Evolutionary conservation across 305 asterid genomes (phyloP).

Genomic region (Plantago lanceolata): DNA sequence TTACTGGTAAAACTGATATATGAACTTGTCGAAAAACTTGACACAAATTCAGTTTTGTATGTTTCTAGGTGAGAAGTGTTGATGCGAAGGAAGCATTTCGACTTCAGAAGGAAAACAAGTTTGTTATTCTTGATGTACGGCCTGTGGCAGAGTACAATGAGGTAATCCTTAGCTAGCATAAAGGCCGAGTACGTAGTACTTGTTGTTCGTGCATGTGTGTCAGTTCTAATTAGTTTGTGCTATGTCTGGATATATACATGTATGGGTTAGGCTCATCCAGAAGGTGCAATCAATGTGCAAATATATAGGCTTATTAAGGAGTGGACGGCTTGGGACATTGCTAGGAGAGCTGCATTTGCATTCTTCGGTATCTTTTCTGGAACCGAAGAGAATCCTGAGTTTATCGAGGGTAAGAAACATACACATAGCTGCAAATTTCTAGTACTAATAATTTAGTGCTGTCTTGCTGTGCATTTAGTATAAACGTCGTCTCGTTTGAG

Average conservation of each 20-base stretch:
- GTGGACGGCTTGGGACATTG: conserved; percentile 98
- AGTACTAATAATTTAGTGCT: too few species aligned
- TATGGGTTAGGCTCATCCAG: conserved; percentile 97
- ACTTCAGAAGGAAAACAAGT: conserved; percentile 71
- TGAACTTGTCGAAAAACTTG: neutral
- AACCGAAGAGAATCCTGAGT: conserved; percentile 93
- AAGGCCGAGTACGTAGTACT: too few species aligned
- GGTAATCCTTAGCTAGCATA: conserved; percentile 33
- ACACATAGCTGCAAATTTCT: too few species aligned
- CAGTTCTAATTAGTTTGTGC: neutral
- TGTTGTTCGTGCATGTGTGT: too few species aligned
- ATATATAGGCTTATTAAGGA: conserved; percentile 91
- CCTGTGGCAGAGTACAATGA: conserved; percentile 90
- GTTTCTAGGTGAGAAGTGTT: conserved; percentile 56
- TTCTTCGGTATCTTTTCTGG: conserved; percentile 88
- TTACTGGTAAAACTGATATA: neutral
- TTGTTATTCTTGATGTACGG: conserved; percentile 80
- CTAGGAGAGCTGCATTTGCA: conserved; percentile 88
- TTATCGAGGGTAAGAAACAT: conserved; percentile 45
- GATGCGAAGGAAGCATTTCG: conserved; percentile 84
- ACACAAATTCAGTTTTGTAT: neutral
- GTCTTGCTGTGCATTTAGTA: too few species aligned
- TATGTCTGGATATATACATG: conserved; percentile 12
- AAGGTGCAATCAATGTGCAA: conserved; percentile 85
- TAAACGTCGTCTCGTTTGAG: neutral